Base-by-base conservation (phyloP, 208 protist species). In the Acanthamoeba castellanii region DNA sequence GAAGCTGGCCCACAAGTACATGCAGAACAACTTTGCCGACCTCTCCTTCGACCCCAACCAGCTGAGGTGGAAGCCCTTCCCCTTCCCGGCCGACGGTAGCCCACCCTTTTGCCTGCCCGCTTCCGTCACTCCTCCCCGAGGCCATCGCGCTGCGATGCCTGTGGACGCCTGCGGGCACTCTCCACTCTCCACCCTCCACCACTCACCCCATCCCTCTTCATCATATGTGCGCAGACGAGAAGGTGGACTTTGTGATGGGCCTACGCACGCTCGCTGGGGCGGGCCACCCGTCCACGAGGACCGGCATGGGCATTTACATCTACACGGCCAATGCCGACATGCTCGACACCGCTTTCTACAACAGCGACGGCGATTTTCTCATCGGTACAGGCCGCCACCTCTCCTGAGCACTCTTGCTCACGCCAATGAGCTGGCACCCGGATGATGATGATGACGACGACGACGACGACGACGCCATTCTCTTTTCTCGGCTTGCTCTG, bases 311-410 rank as follows among this genome's bases (percentile, higher is more conserved):
- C 16, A 95, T 99, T 84, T 97, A 99, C 91, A 88, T 98, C 34
- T 98, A 98, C 95, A 82, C 95, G 11, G 52, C 59, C 42, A 99
- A 98, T 87, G 68, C 37, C 11, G 72, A 81, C 37, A 98, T 98
- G 98, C 50, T 64, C n/a, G 57, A 97, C 72, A 72, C 92, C 34
- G 92, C 92, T 25, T 97, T 99, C 59, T 96, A 95, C 50, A 98
- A 97, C 82, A 61, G 95, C 20, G 98, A 99, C 95, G 98, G 98
- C 64, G 98, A 99, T 89, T 96, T 99, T 18, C 92, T 99, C 32
- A 98, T 99, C 66, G 94, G 95, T 94, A 66, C 22, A 59, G 7
- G 13, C 14, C n/a, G 14, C 22, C 34, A n/a, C 45, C 45, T 88
- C 34, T 45, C 45, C 45, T 22, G 14, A 6, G 1, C 22, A 4